These are phyloP conservation scores for Fusarium sp. DNA, from an alignment of 2,329 filamentous ascomycete species.

Conservation along the genomic window DNA sequence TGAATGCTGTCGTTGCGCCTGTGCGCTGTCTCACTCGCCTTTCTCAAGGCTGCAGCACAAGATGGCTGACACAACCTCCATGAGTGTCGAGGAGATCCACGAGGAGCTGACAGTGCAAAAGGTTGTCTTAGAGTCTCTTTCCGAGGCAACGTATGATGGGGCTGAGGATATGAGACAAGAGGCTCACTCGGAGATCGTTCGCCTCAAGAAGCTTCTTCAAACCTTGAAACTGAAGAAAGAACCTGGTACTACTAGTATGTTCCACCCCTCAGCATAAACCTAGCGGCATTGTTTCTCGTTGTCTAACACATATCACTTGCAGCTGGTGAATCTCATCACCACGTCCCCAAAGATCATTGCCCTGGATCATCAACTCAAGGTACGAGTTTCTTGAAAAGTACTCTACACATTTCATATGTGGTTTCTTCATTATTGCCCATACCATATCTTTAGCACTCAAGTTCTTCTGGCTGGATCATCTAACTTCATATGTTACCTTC, in stretches of 20 bases:
- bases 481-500: not conserved
- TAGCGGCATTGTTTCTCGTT: not conserved
- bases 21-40: constrained; percentile 30
- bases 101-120: constrained; percentile 57
- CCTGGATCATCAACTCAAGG: constrained; percentile 17
- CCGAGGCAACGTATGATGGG: constrained; percentile 39
- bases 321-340: constrained; percentile 4
- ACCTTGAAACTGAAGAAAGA: constrained; percentile 15
- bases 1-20: constrained; percentile 27
- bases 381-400: constrained; percentile 2
- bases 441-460: not conserved
- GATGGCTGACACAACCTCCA: constrained; percentile 30
- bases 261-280: not conserved
- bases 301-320: not conserved
- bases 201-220: constrained; percentile 48
- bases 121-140: constrained; percentile 57
- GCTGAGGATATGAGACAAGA: constrained; percentile 47
- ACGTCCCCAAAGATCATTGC: not conserved
- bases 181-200: constrained; percentile 42
- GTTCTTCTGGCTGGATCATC: not conserved
- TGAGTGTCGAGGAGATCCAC: constrained; percentile 44
- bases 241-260: constrained; percentile 5
- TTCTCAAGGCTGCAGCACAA: constrained; percentile 10
- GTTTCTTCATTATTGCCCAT: not conserved
- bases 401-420: not conserved